Percentiles rank a stretch among this genome's conserved stretches.
Evolutionary conservation across 2,329 filamentous ascomycete species (phyloP).

Genomic region (Neofusicoccum kwambonambiense): DNA sequence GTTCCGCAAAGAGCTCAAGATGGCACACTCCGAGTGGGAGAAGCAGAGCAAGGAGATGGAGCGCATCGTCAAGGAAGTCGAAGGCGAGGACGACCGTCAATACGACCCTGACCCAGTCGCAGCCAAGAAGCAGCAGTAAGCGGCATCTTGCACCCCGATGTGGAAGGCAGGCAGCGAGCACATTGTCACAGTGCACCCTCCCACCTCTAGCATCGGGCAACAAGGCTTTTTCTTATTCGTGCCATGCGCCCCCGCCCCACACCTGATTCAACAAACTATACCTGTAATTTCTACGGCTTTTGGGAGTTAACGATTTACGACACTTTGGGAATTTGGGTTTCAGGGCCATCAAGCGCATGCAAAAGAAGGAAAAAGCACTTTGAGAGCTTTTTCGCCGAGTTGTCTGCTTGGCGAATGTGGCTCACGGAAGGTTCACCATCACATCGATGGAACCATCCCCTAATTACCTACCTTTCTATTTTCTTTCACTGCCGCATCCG

Average conservation of each 20-base stretch:
- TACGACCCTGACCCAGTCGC: conserved; percentile 38
- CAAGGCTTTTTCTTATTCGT: background rate
- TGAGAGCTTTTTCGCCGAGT: background rate
- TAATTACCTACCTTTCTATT: background rate
- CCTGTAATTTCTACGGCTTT: conserved; percentile 8
- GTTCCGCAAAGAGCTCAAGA: conserved; percentile 81
- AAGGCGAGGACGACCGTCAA: conserved; percentile 52
- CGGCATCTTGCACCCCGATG: background rate
- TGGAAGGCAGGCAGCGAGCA: background rate
- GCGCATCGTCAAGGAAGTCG: conserved; percentile 70
- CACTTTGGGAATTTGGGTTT: background rate
- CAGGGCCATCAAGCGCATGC: background rate
- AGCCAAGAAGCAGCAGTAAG: conserved; percentile 42
- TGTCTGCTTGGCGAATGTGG: conserved; percentile 3
- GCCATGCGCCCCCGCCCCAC: background rate
- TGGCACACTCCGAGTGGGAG: conserved; percentile 77
- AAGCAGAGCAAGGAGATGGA: conserved; percentile 76
- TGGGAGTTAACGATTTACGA: conserved; percentile 7
- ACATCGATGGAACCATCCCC: background rate
- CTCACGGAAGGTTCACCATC: background rate
- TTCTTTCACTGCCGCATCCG: background rate
- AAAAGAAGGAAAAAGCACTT: background rate
- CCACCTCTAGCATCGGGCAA: background rate
- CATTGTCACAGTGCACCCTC: conserved; percentile 12
- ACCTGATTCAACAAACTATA: background rate